Evolutionary conservation across 495 filamentous ascomycete species (phyloP).

Genomic region (Penicillium subrubescens): DNA sequence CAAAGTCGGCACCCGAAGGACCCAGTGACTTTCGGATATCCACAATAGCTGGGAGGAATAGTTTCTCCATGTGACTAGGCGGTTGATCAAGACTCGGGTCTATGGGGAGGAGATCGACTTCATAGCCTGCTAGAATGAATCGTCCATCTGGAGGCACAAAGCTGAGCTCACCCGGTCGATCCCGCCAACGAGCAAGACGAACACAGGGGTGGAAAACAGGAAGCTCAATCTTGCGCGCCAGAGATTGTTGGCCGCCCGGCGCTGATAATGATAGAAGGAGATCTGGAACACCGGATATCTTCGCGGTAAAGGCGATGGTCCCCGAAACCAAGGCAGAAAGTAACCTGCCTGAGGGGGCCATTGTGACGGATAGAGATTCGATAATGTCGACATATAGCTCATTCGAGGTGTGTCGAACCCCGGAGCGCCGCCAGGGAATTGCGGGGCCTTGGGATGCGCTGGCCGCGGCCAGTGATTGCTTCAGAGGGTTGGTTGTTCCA

Average conservation of each 20-base stretch:
- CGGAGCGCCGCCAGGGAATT: slow-evolving; percentile 86
- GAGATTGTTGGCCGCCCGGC: slow-evolving; percentile 71
- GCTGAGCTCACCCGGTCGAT: slow-evolving; percentile 84
- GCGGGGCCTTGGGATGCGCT: slow-evolving; percentile 51
- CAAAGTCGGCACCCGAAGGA: slow-evolving; percentile 75
- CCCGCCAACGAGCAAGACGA: slow-evolving; percentile 79
- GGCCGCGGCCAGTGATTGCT: slow-evolving; percentile 47
- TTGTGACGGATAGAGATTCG: slow-evolving; percentile 81
- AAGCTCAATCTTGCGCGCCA: slow-evolving; percentile 75
- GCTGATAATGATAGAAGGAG: slow-evolving; percentile 77
- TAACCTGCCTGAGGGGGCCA: slow-evolving; percentile 86
- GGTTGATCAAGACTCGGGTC: slow-evolving; percentile 45
- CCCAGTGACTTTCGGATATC: slow-evolving; percentile 83
- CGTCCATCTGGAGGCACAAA: slow-evolving; percentile 95
- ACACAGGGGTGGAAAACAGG: slow-evolving; percentile 98
- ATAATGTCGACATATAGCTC: slow-evolving; percentile 97
- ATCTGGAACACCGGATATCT: slow-evolving; percentile 93
- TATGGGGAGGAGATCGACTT: slow-evolving; percentile 83
- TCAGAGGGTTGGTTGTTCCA: slow-evolving; percentile 44
- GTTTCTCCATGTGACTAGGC: slow-evolving; percentile 57
- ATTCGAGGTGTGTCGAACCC: slow-evolving; percentile 94
- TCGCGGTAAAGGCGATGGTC: slow-evolving; percentile 91
- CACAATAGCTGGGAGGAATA: slow-evolving; percentile 79
- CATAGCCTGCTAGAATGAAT: slow-evolving; percentile 94
- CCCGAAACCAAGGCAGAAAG: slow-evolving; percentile 87